Evolutionary conservation across 2,329 filamentous ascomycete genomes (phyloP), one percentile per base, ranked within the genome.

Genomic region (Paraphoma sp.): DNA sequence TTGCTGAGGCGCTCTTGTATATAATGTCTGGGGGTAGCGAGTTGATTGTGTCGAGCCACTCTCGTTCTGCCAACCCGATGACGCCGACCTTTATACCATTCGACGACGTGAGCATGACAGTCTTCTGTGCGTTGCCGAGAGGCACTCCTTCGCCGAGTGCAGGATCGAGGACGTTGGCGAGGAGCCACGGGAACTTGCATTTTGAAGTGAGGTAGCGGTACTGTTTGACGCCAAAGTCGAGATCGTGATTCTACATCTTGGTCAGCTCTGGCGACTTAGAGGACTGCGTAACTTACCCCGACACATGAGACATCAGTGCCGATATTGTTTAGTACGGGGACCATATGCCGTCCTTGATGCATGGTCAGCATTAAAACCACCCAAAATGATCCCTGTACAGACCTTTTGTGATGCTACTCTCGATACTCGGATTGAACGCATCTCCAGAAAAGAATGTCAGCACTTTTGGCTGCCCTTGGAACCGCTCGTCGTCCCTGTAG

Each of bases 21-120:
- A 92, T 86, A 51, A 97, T 82, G 65, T 92, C 83, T 0, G 93
- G 92, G 0, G 93, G 93, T 8, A 97, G 80, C 11, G 87, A 86
- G 77, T 96, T 97, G 77, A 97, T 93, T 0, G 92, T 96, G 57
- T 88, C 92, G 11, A 97, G 85, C 86, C 92, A 96, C 75, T 96
- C 92, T 47, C 91, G 84, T 79, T 97, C 93, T 1, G 90, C 93
- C 2, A 97, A 82, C 0, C 93, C 93, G 53, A 97, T 89, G 43
- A 97, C 81, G 9, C 93, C 93, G 41, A 97, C 83, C 70, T 93
- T 95, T 76, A 96, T 84, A 23, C 93, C 93, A 74, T 93, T 93
- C 10, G 90, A 92, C 0, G 90, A 83, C 2, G 89, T 92, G 53
- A 96, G 78, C 80, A 96, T 91, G 59, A 87, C 82, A 0, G 91